Base-by-base conservation (phyloP, 2,329 filamentous ascomycete genomes). In the Penicillium sp. region DNA sequence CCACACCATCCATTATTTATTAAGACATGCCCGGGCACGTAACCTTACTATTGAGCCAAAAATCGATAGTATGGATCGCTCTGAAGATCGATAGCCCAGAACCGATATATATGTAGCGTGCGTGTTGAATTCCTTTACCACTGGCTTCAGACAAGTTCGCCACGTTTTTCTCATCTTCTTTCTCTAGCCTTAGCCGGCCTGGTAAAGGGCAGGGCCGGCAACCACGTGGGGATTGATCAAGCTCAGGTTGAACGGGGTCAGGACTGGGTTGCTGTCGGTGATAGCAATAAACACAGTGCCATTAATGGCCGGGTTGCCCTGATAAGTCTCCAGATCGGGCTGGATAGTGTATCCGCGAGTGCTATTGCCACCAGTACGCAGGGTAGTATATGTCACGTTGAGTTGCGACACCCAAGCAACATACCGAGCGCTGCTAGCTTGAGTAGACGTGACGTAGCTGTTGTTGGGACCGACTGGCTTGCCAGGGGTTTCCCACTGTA, bases 321-420 rank as follows among this genome's bases (percentile, higher is more conserved):
- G 71, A 58, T 76, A 93, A 0, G 85, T 84, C 25, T 78, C 76
- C 5, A 77, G 71, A 50, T 84, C 78, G 1, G 87, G 87, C 71
- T 94, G 86, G 46, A 82, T 79, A 0, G 86, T 87, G 59, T 73
- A 83, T 0, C 82, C 85, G 17, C 39, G 39, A 2, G 69, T 69
- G 40, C 76, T 65, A 1, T 74, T 78, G 3, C 77, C 35, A 7
- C 33, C 56, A 38, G 80, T 70, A n/a, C 65, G 62, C n/a, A 86
- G 60, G 0, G 75, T 70, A 1, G 81, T 76, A 58, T 86, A 86
- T 0, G 87, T 93, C 9, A 85, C 72, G 47, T 86, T 88, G 13
- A 93, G 71, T 70, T 93, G 87, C 1, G 75, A 77, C 1, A 86
- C 83, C 86, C 87, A 94, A 0, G 80, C 78, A 0, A 87, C 86